These are phyloP conservation scores for Arachis hypogaea DNA, from an alignment of 306 rosid species.

Conservation along the genomic window DNA sequence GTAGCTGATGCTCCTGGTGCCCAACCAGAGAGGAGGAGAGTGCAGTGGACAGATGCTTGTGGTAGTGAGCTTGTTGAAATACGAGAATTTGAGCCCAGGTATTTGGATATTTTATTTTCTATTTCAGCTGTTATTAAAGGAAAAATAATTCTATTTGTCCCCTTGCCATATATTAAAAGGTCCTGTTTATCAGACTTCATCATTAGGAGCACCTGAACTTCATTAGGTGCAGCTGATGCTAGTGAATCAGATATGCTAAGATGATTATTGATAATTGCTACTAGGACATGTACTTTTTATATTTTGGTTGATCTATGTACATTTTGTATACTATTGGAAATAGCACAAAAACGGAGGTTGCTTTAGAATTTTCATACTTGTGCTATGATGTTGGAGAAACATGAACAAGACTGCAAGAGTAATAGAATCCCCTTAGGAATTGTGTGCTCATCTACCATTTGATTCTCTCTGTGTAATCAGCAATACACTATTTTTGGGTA, in stretches of 20 bases:
- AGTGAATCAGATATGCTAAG: conserved; percentile 24
- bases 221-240: conserved; percentile 21
- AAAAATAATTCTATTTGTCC: conserved; percentile 15
- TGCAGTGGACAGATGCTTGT: conserved; percentile 93
- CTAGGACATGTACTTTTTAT: too few species aligned
- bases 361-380: conserved; percentile 17
- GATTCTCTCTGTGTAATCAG: not conserved
- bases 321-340: not conserved
- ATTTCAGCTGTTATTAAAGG: conserved; percentile 7
- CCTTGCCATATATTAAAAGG: conserved; percentile 5
- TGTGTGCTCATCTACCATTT: conserved; percentile 1
- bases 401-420: not conserved
- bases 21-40: conserved; percentile 72
- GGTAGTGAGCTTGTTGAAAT: conserved; percentile 86
- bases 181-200: not conserved
- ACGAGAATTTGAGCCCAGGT: conserved; percentile 98
- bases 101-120: conserved; percentile 31
- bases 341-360: not conserved
- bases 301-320: too few species aligned
- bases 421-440: not conserved
- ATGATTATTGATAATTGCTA: too few species aligned
- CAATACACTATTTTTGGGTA: not conserved
- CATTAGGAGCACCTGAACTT: conserved; percentile 6
- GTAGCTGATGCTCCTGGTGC: conserved; percentile 48
- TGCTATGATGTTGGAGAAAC: conserved; percentile 14